Evolutionary conservation across 257 asterid species (phyloP), one percentile per base, ranked within the genome.

Genomic region (Mitragyna speciosa): DNA sequence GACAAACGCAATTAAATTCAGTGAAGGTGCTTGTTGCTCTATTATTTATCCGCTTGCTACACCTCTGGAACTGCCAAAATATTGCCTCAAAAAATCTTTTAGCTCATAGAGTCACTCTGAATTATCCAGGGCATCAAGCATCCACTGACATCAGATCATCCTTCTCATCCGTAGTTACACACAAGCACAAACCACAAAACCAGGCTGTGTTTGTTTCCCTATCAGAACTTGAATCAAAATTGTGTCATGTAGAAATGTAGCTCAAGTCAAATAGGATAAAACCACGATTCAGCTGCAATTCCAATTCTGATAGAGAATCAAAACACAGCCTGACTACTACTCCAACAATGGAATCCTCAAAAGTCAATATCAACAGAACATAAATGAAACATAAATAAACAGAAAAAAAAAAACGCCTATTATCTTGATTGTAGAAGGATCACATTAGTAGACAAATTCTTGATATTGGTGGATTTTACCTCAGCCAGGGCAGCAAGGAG

Each of bases 401-500:
- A 73, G 24, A 30, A 12, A 24, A 12, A 12, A 58, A 48, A 56
- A 36, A 20, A 75, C 17, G 3, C 45, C 58, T 12, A 41, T 7
- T 36, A 22, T 14, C 36, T 20, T 20, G 2, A 2, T 59, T 24
- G 26, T 8, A 6, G 26, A 58, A 2, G 47, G 14, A 49, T 48
- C 49, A 36, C 68, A 77, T 31, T 14, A 65, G 45, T 59, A 6
- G 6, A 67, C 17, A 14, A 4, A 47, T 30, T 10, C 39, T 28
- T 20, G 48, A 1, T 19, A 83, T 49, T 9, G 30, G 52, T 36
- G 39, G 70, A 31, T 65, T 65, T 73, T 77, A 96, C 99, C 98
- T 96, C 94, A 74, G 97, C 87, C 66, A 95, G 93, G 72, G 99
- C 98, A 83, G 99, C 99, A 66, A 96, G 96, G 73, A 96, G 98